Percentiles rank a stretch among this genome's conserved stretches.
Conservation (phyloP, 2,329 filamentous ascomycete genomes). For the Zasmidium angulare region DNA sequence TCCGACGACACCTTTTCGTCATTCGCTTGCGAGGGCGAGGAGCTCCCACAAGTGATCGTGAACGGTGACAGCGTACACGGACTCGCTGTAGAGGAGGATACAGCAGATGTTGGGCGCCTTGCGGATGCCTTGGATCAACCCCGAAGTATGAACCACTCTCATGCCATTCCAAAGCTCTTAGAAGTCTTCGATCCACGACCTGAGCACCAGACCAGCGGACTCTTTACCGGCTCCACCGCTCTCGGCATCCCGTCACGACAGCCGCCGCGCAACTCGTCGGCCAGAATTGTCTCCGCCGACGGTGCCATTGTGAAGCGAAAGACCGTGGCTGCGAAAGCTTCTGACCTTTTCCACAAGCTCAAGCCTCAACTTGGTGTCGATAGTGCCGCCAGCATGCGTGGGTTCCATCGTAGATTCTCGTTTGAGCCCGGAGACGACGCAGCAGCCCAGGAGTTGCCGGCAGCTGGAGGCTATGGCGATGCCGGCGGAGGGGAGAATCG, state of each 20-base stretch:
- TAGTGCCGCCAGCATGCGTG: slow-evolving; percentile 1
- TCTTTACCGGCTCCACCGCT: slow-evolving; percentile 4
- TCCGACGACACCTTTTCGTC: slow-evolving; percentile 35
- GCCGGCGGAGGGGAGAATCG: slow-evolving; percentile 8
- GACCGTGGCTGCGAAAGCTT: slow-evolving; percentile 32
- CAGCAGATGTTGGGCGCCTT: slow-evolving; percentile 38
- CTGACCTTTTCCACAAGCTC: slow-evolving; percentile 31
- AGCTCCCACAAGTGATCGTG: slow-evolving; percentile 12
- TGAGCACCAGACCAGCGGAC: background rate
- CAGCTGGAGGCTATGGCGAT: background rate
- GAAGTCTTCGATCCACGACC: slow-evolving; percentile 27
- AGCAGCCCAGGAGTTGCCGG: slow-evolving; percentile 12
- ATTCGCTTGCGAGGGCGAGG: slow-evolving; percentile 36
- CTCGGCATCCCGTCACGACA: background rate
- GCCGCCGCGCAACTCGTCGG: slow-evolving; percentile 5
- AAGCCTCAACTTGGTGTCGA: slow-evolving; percentile 25
- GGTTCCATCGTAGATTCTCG: slow-evolving; percentile 39
- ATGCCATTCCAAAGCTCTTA: slow-evolving; percentile 37
- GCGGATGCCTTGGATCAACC: slow-evolving; percentile 36
- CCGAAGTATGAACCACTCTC: slow-evolving; percentile 35
- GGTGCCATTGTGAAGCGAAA: slow-evolving; percentile 12
- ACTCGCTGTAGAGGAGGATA: slow-evolving; percentile 13
- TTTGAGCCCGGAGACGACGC: slow-evolving; percentile 46
- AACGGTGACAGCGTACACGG: background rate
- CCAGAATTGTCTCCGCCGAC: slow-evolving; percentile 5